phyloP scores from a whole-genome alignment of 345 rosid genomes.

The Acer negundo region DNA sequence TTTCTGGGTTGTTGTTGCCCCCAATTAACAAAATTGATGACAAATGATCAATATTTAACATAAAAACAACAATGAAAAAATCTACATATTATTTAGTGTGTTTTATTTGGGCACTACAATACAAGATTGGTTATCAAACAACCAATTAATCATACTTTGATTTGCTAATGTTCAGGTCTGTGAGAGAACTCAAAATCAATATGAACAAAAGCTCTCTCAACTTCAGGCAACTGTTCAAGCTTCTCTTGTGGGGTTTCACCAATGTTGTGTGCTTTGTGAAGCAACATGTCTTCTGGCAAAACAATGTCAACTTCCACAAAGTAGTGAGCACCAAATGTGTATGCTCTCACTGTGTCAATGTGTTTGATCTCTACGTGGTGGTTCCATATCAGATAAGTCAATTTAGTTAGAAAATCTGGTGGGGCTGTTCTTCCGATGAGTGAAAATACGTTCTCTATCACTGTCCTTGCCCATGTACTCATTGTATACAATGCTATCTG shows the following conservation, averaged over 20 bases:
- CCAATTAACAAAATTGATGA: background rate
- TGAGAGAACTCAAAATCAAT: constrained; percentile 85
- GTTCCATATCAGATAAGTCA: constrained; percentile 80
- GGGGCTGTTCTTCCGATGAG: constrained; percentile 79
- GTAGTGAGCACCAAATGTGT: constrained; percentile 78
- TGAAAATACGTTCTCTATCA: constrained; percentile 68
- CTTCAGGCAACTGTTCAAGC: constrained; percentile 76
- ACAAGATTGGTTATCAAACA: background rate
- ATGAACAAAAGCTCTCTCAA: constrained; percentile 85
- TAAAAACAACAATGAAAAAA: background rate
- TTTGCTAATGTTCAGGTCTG: constrained; percentile 65
- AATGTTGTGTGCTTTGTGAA: constrained; percentile 70
- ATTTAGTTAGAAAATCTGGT: constrained; percentile 72
- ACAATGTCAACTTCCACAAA: constrained; percentile 90
- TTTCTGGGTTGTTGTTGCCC: too few relatives aligned
- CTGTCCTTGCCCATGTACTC: constrained; percentile 72
- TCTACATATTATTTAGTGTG: background rate
- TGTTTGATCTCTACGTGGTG: constrained; percentile 70
- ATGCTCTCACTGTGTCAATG: constrained; percentile 81
- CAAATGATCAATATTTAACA: background rate
- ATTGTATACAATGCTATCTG: constrained; percentile 89
- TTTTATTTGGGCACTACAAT: too few relatives aligned
- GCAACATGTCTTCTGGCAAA: constrained; percentile 65
- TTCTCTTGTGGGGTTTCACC: constrained; percentile 87
- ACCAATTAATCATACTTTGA: constrained; percentile 25